These are phyloP conservation scores for Backusella tuberculispora DNA, from an alignment of 192 early-diverging fungal species.

Conservation along the genomic window DNA sequence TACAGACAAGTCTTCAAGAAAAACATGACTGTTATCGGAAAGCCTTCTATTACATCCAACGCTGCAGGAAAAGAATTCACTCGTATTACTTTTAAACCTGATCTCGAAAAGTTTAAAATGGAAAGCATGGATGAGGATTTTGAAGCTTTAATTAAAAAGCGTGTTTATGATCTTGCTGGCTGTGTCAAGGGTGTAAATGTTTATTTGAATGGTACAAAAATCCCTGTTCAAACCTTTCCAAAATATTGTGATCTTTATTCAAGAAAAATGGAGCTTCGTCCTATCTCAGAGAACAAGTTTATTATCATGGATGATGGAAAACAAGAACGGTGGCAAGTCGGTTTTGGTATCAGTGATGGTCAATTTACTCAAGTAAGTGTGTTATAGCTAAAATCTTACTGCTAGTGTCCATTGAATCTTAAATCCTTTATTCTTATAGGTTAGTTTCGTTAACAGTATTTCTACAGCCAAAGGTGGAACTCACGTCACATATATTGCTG, in stretches of 20 bases:
- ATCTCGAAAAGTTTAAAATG: slow-evolving; percentile 93
- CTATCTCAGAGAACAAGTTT: slow-evolving; percentile 40
- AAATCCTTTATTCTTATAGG: slow-evolving; percentile 30
- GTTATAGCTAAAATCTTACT: not conserved
- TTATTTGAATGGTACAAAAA: slow-evolving; percentile 78
- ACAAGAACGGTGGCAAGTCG: slow-evolving; percentile 92
- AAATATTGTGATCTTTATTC: slow-evolving; percentile 87
- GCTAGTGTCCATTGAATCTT: not conserved
- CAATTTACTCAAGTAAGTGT: slow-evolving; percentile 88
- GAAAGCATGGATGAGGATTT: slow-evolving; percentile 82
- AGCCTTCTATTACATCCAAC: slow-evolving; percentile 74
- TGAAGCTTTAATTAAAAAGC: slow-evolving; percentile 85
- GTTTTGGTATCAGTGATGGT: slow-evolving; percentile 89
- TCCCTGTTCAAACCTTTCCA: slow-evolving; percentile 89
- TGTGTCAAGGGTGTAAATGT: slow-evolving; percentile 84
- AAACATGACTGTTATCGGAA: slow-evolving; percentile 86
- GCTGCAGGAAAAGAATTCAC: slow-evolving; percentile 81
- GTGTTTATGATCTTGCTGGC: slow-evolving; percentile 94
- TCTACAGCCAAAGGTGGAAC: slow-evolving; percentile 94
- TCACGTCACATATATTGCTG: slow-evolving; percentile 81
- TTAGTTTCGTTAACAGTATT: slow-evolving; percentile 97
- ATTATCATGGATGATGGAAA: slow-evolving; percentile 76
- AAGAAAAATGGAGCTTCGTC: slow-evolving; percentile 28
- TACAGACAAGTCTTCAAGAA: slow-evolving; percentile 86
- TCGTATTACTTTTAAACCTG: slow-evolving; percentile 92